Percentiles rank a stretch among this genome's conserved stretches.
Conservation (phyloP, 352 stramenopile species). For the Phytopythium boreale region DNA sequence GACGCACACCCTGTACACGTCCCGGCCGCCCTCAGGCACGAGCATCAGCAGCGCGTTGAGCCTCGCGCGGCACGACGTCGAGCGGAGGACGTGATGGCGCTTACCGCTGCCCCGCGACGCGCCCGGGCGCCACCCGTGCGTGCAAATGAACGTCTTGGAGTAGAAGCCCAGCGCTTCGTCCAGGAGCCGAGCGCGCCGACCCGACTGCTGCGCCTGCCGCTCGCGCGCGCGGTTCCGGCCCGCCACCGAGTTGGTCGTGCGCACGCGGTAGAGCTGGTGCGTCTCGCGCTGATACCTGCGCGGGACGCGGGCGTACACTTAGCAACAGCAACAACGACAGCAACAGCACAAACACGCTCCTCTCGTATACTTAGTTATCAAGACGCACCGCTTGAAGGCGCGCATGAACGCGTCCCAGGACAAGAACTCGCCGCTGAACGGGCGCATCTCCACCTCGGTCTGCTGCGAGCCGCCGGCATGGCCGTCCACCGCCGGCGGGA, state of each 20-base stretch:
- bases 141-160: slow-evolving; percentile 4
- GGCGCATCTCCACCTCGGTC: not conserved
- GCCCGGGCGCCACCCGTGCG: not conserved
- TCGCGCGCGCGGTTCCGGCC: not conserved
- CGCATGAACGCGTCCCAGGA: not conserved
- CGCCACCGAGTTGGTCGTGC: slow-evolving; percentile 6
- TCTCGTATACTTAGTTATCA: too few species aligned
- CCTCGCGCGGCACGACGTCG: not conserved
- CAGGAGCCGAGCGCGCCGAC: not conserved
- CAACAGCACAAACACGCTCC: too few species aligned
- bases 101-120: not conserved
- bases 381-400: not conserved
- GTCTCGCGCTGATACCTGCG: slow-evolving; percentile 3
- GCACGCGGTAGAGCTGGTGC: slow-evolving; percentile 2
- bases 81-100: not conserved
- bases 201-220: not conserved
- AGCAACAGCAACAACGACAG: too few species aligned
- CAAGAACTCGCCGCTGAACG: not conserved
- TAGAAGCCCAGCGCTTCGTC: not conserved
- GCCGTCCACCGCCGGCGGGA: not conserved
- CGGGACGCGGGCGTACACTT: not conserved
- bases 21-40: not conserved
- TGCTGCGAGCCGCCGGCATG: not conserved
- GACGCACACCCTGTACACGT: not conserved
- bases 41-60: not conserved